Percentiles rank a stretch among this genome's conserved stretches.
Evolutionary conservation across 2,329 filamentous ascomycete species (phyloP).

Genomic region (Phaeosphaeria sp.): DNA sequence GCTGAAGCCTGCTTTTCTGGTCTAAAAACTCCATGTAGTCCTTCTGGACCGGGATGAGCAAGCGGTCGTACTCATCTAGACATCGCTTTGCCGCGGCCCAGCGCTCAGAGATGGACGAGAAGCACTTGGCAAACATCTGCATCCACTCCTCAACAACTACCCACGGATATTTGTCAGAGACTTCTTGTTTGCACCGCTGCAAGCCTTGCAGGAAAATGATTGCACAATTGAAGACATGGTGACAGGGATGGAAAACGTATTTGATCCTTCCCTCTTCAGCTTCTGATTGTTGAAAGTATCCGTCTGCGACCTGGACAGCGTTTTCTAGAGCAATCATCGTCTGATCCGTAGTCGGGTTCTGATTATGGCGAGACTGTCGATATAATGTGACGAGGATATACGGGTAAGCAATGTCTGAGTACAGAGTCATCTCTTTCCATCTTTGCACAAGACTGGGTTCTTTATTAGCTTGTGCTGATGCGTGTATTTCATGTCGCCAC

Average conservation of each 20-base stretch:
- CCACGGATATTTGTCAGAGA: conserved; percentile 34
- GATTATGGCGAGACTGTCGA: conserved; percentile 35
- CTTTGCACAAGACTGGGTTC: conserved; percentile 32
- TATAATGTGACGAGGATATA: conserved; percentile 41
- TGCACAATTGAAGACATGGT: conserved; percentile 43
- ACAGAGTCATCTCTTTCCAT: conserved; percentile 46
- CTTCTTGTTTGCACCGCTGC: conserved; percentile 39
- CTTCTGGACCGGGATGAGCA: conserved; percentile 38
- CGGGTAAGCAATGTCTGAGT: conserved; percentile 40
- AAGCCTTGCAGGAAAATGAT: conserved; percentile 41
- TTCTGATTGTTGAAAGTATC: conserved; percentile 42
- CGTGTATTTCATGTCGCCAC: conserved; percentile 41
- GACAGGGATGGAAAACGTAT: conserved; percentile 48
- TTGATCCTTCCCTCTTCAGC: conserved; percentile 44
- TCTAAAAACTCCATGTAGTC: conserved; percentile 42
- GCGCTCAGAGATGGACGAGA: conserved; percentile 42
- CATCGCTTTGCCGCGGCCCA: conserved; percentile 44
- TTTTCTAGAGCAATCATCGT: conserved; percentile 36
- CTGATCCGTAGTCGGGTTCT: conserved; percentile 33
- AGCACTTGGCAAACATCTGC: conserved; percentile 39
- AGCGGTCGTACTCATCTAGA: conserved; percentile 42
- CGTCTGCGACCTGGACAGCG: conserved; percentile 41
- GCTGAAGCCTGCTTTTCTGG: conserved; percentile 31
- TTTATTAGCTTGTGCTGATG: conserved; percentile 33
- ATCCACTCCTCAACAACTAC: conserved; percentile 39